Evolutionary conservation across 2,329 filamentous ascomycete genomes (phyloP).

Genomic region (Colletotrichum sojae): DNA sequence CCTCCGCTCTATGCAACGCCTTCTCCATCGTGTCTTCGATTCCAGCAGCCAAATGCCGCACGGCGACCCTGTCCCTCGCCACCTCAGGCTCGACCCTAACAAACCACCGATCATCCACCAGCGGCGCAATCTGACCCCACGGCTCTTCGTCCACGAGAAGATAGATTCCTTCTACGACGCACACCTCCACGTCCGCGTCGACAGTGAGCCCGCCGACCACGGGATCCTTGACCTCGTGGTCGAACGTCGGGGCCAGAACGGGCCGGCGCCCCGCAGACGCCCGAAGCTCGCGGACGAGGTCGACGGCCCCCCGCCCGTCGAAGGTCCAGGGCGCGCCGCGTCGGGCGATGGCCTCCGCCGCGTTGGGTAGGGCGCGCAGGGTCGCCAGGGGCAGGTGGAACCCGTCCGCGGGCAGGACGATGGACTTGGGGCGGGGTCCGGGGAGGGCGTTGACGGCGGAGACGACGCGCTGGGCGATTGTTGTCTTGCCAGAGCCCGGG

Average conservation of each 20-base stretch:
- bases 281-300: constrained; percentile 43
- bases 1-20: constrained; percentile 44
- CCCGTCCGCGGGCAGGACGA: constrained; percentile 45
- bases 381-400: constrained; percentile 48
- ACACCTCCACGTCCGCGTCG: constrained; percentile 25
- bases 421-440: constrained; percentile 22
- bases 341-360: constrained; percentile 44
- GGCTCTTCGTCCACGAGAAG: constrained; percentile 60
- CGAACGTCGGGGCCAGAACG: constrained; percentile 60
- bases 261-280: constrained; percentile 38
- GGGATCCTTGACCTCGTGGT: constrained; percentile 65
- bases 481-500: constrained; percentile 51
- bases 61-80: constrained; percentile 44
- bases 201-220: constrained; percentile 39
- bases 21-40: constrained; percentile 47
- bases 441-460: constrained; percentile 24
- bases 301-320: constrained; percentile 45
- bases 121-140: constrained; percentile 57
- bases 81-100: constrained; percentile 45
- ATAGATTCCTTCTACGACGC: constrained; percentile 66
- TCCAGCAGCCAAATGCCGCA: constrained; percentile 46
- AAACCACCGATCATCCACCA: constrained; percentile 62
- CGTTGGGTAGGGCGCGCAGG: constrained; percentile 43
- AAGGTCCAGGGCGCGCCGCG: constrained; percentile 52
- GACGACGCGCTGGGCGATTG: constrained; percentile 45